Conservation (phyloP, 1,284 basidiomycete genomes). For the Chiua sp. region DNA sequence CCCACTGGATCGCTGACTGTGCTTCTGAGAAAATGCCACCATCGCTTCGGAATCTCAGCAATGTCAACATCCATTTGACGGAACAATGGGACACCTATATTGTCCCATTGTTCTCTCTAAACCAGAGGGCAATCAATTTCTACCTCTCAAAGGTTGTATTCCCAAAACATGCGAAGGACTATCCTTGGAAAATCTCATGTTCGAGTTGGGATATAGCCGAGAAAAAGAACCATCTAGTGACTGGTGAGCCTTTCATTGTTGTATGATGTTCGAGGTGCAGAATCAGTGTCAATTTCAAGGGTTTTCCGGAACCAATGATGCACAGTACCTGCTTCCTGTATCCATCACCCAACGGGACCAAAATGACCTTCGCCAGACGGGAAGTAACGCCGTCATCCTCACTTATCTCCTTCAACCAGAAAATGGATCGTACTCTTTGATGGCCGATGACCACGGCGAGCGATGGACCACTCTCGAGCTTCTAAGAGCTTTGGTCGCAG, state of each 20-base stretch:
- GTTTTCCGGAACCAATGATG: slow-evolving; percentile 26
- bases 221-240: slow-evolving; percentile 2
- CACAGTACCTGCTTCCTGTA: slow-evolving; percentile 10
- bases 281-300: slow-evolving; percentile 1
- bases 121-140: slow-evolving; percentile 50
- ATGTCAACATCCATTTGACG: slow-evolving; percentile 46
- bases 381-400: slow-evolving; percentile 45
- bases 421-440: slow-evolving; percentile 30
- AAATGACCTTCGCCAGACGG: slow-evolving; percentile 10
- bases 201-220: slow-evolving; percentile 57
- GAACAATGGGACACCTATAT: slow-evolving; percentile 38
- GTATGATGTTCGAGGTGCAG: not conserved
- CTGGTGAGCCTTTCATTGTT: slow-evolving; percentile 6
- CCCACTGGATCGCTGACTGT: slow-evolving; percentile 42
- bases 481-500: not conserved
- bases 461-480: not conserved
- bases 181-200: slow-evolving; percentile 48
- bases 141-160: slow-evolving; percentile 41
- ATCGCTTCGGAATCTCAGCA: slow-evolving; percentile 11
- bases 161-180: slow-evolving; percentile 44
- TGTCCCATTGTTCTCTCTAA: slow-evolving; percentile 41
- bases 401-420: slow-evolving; percentile 48
- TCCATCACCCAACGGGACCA: slow-evolving; percentile 16
- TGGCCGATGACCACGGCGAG: slow-evolving; percentile 33
- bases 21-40: slow-evolving; percentile 18